These are phyloP conservation scores for Mariannaea sp. DNA, from an alignment of 2,329 filamentous ascomycete genomes.

Conservation along the genomic window DNA sequence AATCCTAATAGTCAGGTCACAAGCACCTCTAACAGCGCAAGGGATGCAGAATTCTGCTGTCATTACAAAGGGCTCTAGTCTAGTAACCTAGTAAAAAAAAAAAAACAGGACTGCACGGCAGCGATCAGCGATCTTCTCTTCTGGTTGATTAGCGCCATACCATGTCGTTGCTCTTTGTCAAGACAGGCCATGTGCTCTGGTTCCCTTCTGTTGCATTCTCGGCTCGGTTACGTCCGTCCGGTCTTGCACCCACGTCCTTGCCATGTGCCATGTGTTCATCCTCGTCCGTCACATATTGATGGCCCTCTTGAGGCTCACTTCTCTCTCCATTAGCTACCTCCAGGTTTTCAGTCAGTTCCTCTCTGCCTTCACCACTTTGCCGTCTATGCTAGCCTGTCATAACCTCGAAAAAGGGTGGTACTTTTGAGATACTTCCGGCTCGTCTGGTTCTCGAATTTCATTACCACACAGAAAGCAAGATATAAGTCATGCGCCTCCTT, in stretches of 20 bases:
- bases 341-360: too few relatives aligned
- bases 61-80: too few relatives aligned
- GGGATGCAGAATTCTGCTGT: too few relatives aligned
- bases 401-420: slow-evolving; percentile 13
- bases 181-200: slow-evolving; percentile 4
- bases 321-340: background rate
- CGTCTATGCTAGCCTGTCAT: slow-evolving; percentile 8
- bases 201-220: slow-evolving; percentile 2
- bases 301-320: background rate
- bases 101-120: background rate
- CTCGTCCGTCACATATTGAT: slow-evolving; percentile 15
- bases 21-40: too few relatives aligned
- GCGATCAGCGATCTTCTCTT: background rate
- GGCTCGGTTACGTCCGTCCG: slow-evolving; percentile 9
- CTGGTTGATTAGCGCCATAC: background rate
- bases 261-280: too few relatives aligned
- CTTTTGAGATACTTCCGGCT: slow-evolving; percentile 12
- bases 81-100: too few relatives aligned
- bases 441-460: background rate
- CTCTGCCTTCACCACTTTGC: too few relatives aligned
- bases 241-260: background rate
- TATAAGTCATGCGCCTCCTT: slow-evolving; percentile 27
- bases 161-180: background rate
- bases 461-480: background rate
- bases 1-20: background rate